Percentiles rank a stretch among this genome's conserved stretches.
These are phyloP conservation scores for Chaetomiaceae sp. DNA, from an alignment of 2,329 filamentous ascomycete genomes.

Conservation along the genomic window DNA sequence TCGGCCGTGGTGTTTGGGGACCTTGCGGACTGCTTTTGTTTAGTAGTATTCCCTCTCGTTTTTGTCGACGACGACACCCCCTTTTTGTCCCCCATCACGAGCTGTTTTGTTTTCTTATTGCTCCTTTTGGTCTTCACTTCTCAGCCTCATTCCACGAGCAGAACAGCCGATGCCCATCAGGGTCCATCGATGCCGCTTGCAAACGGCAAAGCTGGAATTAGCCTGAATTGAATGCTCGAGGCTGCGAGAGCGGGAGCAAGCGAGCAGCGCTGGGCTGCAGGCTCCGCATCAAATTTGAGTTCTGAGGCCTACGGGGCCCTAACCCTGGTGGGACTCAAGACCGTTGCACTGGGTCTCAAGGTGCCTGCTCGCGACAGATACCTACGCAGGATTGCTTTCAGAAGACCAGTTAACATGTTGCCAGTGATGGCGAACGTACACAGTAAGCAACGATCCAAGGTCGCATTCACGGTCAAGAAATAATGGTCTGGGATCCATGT, in stretches of 20 bases:
- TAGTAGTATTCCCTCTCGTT: not conserved
- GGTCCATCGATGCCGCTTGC: slow-evolving; percentile 3
- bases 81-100: slow-evolving; percentile 6
- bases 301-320: slow-evolving; percentile 2
- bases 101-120: slow-evolving; percentile 8
- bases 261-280: not conserved
- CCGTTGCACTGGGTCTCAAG: no score
- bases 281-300: slow-evolving; percentile 2
- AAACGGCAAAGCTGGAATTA: slow-evolving; percentile 5
- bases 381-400: no score
- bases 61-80: not conserved
- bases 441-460: no score
- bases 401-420: no score
- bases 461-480: no score
- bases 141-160: slow-evolving; percentile 8
- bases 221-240: slow-evolving; percentile 13
- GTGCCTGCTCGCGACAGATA: no score
- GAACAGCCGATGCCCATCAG: not conserved
- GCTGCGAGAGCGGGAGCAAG: not conserved
- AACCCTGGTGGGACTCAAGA: slow-evolving; percentile 12
- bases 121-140: slow-evolving; percentile 8
- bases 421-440: no score
- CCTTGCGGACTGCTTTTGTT: not conserved
- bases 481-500: no score
- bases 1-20: no score